These are phyloP conservation scores for Zygnema cylindricum DNA, from an alignment of 139 green algal genomes.

Conservation along the genomic window DNA sequence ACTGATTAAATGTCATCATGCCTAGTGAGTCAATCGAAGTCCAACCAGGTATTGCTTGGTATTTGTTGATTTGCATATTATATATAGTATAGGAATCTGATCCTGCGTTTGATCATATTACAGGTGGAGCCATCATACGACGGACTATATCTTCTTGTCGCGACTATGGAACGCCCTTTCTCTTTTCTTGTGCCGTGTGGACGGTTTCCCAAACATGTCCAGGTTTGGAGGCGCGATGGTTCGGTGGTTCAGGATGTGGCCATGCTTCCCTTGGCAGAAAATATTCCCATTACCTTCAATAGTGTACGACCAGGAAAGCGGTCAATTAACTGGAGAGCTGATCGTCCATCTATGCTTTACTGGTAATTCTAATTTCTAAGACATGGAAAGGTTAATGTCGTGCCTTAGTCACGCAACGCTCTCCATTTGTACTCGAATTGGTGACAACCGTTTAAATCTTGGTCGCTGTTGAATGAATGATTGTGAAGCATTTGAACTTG, in stretches of 20 bases:
- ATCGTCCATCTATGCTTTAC: constrained; percentile 72
- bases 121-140: constrained; percentile 83
- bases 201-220: constrained; percentile 84
- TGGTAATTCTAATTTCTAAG: constrained; percentile 30
- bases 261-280: constrained; percentile 87
- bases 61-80: no score
- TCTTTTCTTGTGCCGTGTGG: constrained; percentile 75
- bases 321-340: constrained; percentile 84
- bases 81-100: no score
- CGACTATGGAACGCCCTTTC: constrained; percentile 88
- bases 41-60: no score
- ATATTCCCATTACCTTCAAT: constrained; percentile 96
- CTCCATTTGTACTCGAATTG: no score
- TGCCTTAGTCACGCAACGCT: no score
- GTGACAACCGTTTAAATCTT: no score
- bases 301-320: constrained; percentile 79
- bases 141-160: constrained; percentile 82
- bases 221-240: constrained; percentile 74
- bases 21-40: no score
- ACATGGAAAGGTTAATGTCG: no score
- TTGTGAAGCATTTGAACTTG: no score
- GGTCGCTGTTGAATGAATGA: no score
- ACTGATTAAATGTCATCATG: no score
- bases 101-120: no score
- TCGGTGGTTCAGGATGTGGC: constrained; percentile 72